Evolutionary conservation across 2,329 filamentous ascomycete genomes (phyloP).

Genomic region (Pseudogymnoascus sp.): DNA sequence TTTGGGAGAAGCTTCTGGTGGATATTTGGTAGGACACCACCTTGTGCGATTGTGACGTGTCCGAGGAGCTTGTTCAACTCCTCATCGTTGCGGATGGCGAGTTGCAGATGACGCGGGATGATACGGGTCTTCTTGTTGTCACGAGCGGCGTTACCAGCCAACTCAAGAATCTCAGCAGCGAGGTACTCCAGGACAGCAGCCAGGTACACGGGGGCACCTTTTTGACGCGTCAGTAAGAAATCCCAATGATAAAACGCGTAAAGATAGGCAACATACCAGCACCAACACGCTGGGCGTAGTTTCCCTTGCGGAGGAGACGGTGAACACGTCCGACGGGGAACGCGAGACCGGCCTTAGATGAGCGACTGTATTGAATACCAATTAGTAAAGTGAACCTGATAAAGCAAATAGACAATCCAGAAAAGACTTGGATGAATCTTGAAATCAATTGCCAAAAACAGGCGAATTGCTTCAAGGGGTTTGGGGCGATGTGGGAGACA

Average conservation of each 20-base stretch:
- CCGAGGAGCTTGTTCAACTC: constrained; percentile 98
- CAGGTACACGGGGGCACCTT: constrained; percentile 85
- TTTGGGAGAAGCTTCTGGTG: constrained; percentile 98
- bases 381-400: constrained; percentile 32
- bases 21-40: constrained; percentile 94
- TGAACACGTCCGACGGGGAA: constrained; percentile 99
- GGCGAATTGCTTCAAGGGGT: constrained; percentile 29
- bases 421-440: constrained; percentile 17
- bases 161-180: constrained; percentile 95
- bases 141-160: constrained; percentile 95
- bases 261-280: constrained; percentile 50
- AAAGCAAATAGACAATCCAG: constrained; percentile 24
- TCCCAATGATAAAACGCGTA: constrained; percentile 9
- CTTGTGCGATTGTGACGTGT: constrained; percentile 93
- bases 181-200: constrained; percentile 97
- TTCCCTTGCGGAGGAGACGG: constrained; percentile 96
- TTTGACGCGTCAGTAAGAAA: constrained; percentile 23
- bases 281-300: constrained; percentile 99
- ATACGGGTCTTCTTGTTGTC: constrained; percentile 99
- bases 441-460: constrained; percentile 27
- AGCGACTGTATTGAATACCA: constrained; percentile 56
- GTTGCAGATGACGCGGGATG: constrained; percentile 96
- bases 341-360: constrained; percentile 97
- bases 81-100: constrained; percentile 98
- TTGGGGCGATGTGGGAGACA: constrained; percentile 12